A percentile compares a stretch with the other conserved stretches of the same genome.
phyloP scores from a whole-genome alignment of 1,284 basidiomycete species.

The Coniferiporia sulphurascens region DNA sequence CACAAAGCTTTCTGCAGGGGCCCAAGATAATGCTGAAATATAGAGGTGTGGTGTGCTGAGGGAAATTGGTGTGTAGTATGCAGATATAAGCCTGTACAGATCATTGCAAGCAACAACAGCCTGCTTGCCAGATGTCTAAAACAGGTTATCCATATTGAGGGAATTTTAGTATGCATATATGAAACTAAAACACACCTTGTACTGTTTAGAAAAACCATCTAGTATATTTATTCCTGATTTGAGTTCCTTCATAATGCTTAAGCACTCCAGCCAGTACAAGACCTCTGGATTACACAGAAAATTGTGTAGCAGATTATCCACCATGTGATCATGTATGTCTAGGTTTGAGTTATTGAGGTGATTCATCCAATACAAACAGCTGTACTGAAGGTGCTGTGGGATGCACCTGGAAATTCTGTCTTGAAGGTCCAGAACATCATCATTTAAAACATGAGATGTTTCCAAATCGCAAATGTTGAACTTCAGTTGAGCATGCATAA shows the following conservation, averaged over 20 bases:
- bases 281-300: neutral
- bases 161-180: neutral
- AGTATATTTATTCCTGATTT: neutral
- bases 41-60: conserved; percentile 10
- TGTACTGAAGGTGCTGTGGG: conserved; percentile 23
- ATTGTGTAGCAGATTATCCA: neutral
- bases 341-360: conserved; percentile 19
- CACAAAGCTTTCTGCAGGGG: neutral
- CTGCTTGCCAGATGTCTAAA: too few relatives aligned
- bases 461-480: conserved; percentile 31
- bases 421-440: conserved; percentile 20
- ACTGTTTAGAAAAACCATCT: neutral
- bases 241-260: neutral
- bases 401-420: conserved; percentile 20
- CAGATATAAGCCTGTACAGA: neutral
- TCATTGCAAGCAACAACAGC: neutral
- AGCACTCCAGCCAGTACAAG: conserved; percentile 2
- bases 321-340: neutral
- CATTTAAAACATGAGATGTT: conserved; percentile 26
- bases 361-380: conserved; percentile 25
- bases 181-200: neutral
- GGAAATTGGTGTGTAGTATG: neutral
- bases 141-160: neutral
- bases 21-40: conserved; percentile 7
- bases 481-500: conserved; percentile 22